Conservation (phyloP, 768 basidiomycete species). For the Naganishia randhawae region DNA sequence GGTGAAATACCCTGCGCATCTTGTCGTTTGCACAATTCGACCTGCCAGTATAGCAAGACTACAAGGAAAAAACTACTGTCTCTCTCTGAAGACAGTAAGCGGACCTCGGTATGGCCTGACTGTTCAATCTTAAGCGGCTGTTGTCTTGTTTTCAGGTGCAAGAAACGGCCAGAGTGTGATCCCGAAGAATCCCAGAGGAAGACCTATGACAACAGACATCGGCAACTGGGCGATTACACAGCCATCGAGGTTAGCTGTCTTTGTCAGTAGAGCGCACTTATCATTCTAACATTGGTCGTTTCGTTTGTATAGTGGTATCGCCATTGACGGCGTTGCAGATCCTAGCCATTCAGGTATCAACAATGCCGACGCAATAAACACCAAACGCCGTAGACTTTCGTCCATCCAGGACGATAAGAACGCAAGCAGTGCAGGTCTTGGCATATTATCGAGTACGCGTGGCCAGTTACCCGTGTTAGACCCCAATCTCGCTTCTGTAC, state of each 20-base stretch:
- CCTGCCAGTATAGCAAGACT: constrained; percentile 25
- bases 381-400: background rate
- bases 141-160: background rate
- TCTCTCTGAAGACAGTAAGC: background rate
- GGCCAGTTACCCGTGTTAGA: background rate
- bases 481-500: background rate
- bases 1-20: constrained; percentile 28
- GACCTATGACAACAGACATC: constrained; percentile 11
- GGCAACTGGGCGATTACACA: constrained; percentile 6
- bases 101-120: background rate
- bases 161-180: constrained; percentile 11
- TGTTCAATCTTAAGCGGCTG: background rate
- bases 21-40: constrained; percentile 24
- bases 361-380: background rate
- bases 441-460: background rate
- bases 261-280: background rate
- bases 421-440: background rate
- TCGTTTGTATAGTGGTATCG: background rate
- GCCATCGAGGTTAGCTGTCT: background rate
- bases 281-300: background rate
- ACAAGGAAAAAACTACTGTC: constrained; percentile 23
- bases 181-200: constrained; percentile 18
- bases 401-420: background rate
- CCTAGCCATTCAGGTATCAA: background rate
- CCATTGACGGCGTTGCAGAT: background rate